A percentile compares a stretch with the other conserved stretches of the same genome.
Conservation (phyloP, 164 flowering plant species). For the Platanus orientalis region DNA sequence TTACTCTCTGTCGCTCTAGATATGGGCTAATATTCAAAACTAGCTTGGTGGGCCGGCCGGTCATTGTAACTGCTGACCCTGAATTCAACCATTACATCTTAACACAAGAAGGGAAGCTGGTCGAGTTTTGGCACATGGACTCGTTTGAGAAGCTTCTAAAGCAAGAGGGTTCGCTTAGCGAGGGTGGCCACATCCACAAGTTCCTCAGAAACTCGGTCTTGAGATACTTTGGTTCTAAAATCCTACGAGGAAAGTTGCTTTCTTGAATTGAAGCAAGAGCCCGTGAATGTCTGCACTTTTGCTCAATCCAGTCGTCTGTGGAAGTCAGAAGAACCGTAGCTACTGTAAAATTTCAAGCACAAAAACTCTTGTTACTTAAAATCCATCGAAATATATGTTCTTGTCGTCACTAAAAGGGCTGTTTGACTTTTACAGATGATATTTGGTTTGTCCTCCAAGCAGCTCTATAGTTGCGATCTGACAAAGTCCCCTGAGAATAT, state of each 20-base stretch:
- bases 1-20: too few species aligned
- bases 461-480: slow-evolving; percentile 8
- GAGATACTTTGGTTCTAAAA: slow-evolving; percentile 23
- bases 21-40: slow-evolving; percentile 16
- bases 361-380: too few species aligned
- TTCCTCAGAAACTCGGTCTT: slow-evolving; percentile 18
- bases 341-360: too few species aligned
- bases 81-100: slow-evolving; percentile 17
- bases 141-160: slow-evolving; percentile 18
- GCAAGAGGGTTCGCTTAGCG: slow-evolving; percentile 2
- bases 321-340: too few species aligned
- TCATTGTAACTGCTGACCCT: slow-evolving; percentile 19
- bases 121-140: slow-evolving; percentile 25
- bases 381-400: too few species aligned
- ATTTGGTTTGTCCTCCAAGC: too few species aligned
- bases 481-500: slow-evolving; percentile 12
- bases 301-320: slow-evolving; percentile 15
- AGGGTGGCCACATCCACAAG: slow-evolving; percentile 14
- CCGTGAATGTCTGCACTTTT: slow-evolving; percentile 1
- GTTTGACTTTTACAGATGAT: too few species aligned
- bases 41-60: too few species aligned
- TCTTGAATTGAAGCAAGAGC: slow-evolving; percentile 12
- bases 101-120: slow-evolving; percentile 21
- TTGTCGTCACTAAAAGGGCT: too few species aligned
- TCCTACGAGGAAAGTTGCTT: slow-evolving; percentile 15